Percentiles rank a stretch among this genome's conserved stretches.
Evolutionary conservation across 768 basidiomycete genomes (phyloP).

Genomic region (Termitomyces sp.): DNA sequence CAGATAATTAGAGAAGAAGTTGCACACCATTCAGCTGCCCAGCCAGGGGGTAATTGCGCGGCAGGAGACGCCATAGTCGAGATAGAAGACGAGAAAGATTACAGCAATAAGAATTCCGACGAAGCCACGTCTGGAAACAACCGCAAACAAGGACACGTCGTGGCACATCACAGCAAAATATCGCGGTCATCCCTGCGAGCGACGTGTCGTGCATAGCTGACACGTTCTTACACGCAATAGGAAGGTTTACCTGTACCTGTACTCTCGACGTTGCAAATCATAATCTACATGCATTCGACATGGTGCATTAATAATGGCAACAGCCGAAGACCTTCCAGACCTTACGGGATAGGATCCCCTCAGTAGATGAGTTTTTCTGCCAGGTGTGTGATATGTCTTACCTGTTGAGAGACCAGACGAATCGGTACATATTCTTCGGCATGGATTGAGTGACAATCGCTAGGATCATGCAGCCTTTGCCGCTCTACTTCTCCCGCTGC

Average conservation of each 20-base stretch:
- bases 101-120: constrained; percentile 6
- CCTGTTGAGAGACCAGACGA: constrained; percentile 24
- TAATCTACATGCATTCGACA: neutral
- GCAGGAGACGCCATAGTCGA: constrained; percentile 42
- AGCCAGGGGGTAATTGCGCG: constrained; percentile 83
- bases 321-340: neutral
- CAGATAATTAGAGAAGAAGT: neutral
- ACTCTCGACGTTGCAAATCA: too few relatives aligned
- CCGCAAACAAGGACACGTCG: constrained; percentile 22
- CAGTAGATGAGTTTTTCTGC: constrained; percentile 42
- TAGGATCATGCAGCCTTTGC: neutral
- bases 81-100: constrained; percentile 14
- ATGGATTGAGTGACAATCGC: neutral
- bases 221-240: too few relatives aligned
- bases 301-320: neutral
- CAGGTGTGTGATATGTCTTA: neutral
- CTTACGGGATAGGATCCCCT: neutral
- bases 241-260: too few relatives aligned
- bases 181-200: neutral
- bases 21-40: constrained; percentile 87
- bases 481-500: too few relatives aligned
- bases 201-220: neutral
- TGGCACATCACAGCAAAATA: neutral
- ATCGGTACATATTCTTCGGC: constrained; percentile 27
- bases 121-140: constrained; percentile 24